Evolutionary conservation across 306 rosid genomes (phyloP).

Genomic region (Rubus idaeus): DNA sequence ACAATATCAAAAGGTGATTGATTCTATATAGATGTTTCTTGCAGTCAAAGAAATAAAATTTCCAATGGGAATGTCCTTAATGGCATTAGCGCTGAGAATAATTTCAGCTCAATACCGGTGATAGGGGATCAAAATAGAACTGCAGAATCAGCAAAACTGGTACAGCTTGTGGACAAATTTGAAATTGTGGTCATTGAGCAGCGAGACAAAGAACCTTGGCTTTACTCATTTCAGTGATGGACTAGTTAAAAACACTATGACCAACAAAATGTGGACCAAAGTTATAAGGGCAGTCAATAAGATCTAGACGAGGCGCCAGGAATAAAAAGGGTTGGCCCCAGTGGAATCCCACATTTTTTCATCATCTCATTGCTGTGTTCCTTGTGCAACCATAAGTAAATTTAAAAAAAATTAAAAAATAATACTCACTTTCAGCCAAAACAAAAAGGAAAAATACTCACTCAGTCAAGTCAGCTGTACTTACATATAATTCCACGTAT

Average conservation of each 20-base stretch:
- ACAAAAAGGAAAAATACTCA: constrained; percentile 22
- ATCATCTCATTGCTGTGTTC: neutral
- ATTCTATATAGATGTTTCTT: neutral
- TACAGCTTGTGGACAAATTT: neutral
- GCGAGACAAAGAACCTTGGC: neutral
- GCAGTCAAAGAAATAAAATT: neutral
- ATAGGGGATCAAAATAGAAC: constrained; percentile 16
- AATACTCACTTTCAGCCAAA: neutral
- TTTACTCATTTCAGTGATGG: neutral
- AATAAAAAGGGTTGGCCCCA: constrained; percentile 2
- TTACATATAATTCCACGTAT: constrained; percentile 94
- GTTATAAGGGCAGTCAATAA: constrained; percentile 2
- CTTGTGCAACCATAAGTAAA: neutral
- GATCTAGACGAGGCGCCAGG: constrained; percentile 10
- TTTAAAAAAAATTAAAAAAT: neutral
- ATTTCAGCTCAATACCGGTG: neutral
- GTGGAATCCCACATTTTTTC: constrained; percentile 2
- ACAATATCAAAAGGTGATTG: neutral
- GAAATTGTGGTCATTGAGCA: neutral
- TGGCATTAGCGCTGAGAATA: neutral
- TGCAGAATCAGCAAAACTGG: neutral
- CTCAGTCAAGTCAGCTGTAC: constrained; percentile 38
- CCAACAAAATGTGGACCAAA: constrained; percentile 4
- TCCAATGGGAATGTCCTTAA: neutral
- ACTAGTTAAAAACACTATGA: constrained; percentile 19